phyloP scores from a whole-genome alignment of 2,329 filamentous ascomycete species.

The Chaetothyriales sp. region DNA sequence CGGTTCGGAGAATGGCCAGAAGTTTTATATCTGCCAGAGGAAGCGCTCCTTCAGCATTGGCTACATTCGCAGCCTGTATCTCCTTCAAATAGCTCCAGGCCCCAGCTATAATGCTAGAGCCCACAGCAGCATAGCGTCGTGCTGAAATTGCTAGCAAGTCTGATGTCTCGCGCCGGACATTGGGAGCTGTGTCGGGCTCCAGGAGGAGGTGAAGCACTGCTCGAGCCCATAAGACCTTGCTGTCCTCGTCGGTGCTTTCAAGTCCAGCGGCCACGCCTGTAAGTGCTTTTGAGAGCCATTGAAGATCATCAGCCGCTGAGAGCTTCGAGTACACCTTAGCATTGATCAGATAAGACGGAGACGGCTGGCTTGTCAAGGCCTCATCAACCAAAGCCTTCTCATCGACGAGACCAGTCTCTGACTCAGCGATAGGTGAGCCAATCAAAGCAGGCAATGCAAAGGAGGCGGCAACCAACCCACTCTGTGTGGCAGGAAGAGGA shows the following conservation, averaged over 20 bases:
- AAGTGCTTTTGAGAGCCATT: conserved; percentile 61
- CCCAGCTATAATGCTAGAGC: conserved; percentile 50
- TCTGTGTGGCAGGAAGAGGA: conserved; percentile 63
- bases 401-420: conserved; percentile 5
- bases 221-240: conserved; percentile 64
- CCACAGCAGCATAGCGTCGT: conserved; percentile 46
- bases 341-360: conserved; percentile 76
- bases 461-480: conserved; percentile 62
- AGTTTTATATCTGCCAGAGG: conserved; percentile 50
- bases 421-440: conserved; percentile 19
- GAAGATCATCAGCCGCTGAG: conserved; percentile 55
- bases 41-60: conserved; percentile 25
- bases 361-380: conserved; percentile 50
- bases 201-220: conserved; percentile 67
- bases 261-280: conserved; percentile 44
- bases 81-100: conserved; percentile 63
- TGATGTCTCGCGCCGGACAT: conserved; percentile 48
- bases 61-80: conserved; percentile 40
- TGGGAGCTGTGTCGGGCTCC: conserved; percentile 44
- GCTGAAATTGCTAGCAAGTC: conserved; percentile 39
- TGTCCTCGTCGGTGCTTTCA: conserved; percentile 34
- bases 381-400: conserved; percentile 39
- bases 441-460: conserved; percentile 35
- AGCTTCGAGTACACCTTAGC: conserved; percentile 73
- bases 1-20: conserved; percentile 42